Base-by-base conservation (phyloP, 805 yeast genomes). In the Saccharomycopsis lassenensis region DNA sequence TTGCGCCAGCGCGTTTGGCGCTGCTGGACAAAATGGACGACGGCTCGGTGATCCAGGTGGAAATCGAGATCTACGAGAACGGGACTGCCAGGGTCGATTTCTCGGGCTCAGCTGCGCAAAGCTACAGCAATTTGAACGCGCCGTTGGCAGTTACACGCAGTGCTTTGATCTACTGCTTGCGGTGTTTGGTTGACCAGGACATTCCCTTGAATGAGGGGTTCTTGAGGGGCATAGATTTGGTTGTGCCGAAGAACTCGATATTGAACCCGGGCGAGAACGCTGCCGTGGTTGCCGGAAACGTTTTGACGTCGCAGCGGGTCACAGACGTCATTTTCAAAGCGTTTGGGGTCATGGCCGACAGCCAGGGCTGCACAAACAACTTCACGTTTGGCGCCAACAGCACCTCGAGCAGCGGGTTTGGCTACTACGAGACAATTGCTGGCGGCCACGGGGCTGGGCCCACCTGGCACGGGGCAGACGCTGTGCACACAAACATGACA, bases 181-280 rank as follows among this genome's bases (percentile, higher is more conserved):
- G 98, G 43, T 79, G 93, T 39, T 63, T 89, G 51, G 87, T 89
- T 24, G 75, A 80, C 43, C 84, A 77, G 44, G 86, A 82, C 45
- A 86, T 89, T 39, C 98, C 98, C 1, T 64, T 89, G 51, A 89
- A 89, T 54, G 94, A 86, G 53, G 97, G 98, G 6, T 89, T 95
- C 55, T 63, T 89, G 46, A 62, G 69, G 35, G 95, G 96, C 1
- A 72, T 89, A 34, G 61, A 73, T 5, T 74, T 89, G 19, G 59
- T 58, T 2, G 71, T 78, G 31, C 87, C 87, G 3, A 61, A 64
- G 30, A 70, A 70, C 7, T 71, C 80, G 3, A 58, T 81, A 11
- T 60, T 91, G 10, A 69, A 79, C 18, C 96, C 97, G 2, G 71
- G 77, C 14, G 69, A 69, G 25, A 89, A 82, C 11, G 89, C 93